A percentile compares a stretch with the other conserved stretches of the same genome.
phyloP scores from a whole-genome alignment of 2,329 filamentous ascomycete genomes.

The Penicillium griseofulvum region DNA sequence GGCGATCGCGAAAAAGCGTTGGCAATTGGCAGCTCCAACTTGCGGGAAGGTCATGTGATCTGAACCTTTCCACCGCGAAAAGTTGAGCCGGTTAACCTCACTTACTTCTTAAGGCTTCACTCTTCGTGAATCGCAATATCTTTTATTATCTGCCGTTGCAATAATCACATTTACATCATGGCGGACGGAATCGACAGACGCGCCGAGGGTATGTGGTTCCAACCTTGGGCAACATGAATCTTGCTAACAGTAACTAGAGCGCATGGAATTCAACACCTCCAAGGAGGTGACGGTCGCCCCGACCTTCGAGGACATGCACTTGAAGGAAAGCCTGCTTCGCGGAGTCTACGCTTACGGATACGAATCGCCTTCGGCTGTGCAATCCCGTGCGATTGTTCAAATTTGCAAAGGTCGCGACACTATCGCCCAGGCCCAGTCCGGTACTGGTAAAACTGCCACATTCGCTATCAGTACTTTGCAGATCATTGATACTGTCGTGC shows the following conservation, averaged over 20 bases:
- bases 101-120: constrained; percentile 5
- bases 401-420: constrained; percentile 99
- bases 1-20: constrained; percentile 9
- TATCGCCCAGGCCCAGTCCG: constrained; percentile 95
- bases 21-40: constrained; percentile 21
- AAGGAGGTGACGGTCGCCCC: constrained; percentile 94
- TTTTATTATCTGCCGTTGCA: constrained; percentile 12
- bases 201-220: constrained; percentile 59
- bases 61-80: constrained; percentile 23
- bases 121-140: constrained; percentile 7
- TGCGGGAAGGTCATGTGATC: constrained; percentile 20
- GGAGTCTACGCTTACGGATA: constrained; percentile 99
- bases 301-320: constrained; percentile 91
- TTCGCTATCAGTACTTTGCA: constrained; percentile 96
- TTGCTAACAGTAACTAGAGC: constrained; percentile 55
- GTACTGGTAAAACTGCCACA: constrained; percentile 94
- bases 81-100: constrained; percentile 14
- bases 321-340: constrained; percentile 95
- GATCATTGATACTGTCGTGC: constrained; percentile 88
- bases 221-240: constrained; percentile 6
- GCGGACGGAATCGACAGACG: constrained; percentile 90
- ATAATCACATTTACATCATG: constrained; percentile 58
- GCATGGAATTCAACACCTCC: constrained; percentile 97
- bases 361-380: constrained; percentile 94
- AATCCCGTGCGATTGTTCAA: constrained; percentile 97